A percentile compares a stretch with the other conserved stretches of the same genome.
Conservation (phyloP, 2,329 filamentous ascomycete genomes). For the Cyphellophora attinorum region DNA sequence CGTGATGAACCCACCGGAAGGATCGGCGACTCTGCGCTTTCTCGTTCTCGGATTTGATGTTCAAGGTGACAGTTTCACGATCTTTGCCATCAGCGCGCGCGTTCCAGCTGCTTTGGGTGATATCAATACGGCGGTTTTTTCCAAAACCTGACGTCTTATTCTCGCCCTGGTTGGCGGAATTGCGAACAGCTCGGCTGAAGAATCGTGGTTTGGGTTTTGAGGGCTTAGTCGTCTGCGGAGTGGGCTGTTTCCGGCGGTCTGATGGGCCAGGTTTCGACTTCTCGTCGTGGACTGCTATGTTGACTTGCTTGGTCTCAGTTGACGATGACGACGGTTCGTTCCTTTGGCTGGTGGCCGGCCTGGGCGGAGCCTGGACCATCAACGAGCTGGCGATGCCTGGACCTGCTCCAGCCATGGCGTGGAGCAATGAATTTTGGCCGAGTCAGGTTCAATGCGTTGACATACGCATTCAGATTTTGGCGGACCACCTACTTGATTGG, state of each 20-base stretch:
- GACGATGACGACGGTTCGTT: no score
- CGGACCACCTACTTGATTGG: no score
- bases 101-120: background rate
- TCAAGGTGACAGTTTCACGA: background rate
- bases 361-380: no score
- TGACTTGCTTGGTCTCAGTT: conserved; percentile 16
- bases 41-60: background rate
- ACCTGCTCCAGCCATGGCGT: no score
- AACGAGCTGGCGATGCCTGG: no score
- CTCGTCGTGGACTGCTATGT: background rate
- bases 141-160: background rate
- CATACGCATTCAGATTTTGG: no score
- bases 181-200: no score
- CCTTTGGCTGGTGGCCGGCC: no score
- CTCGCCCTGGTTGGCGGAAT: no score
- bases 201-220: background rate
- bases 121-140: background rate
- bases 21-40: conserved; percentile 18
- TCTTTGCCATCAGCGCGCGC: background rate
- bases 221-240: background rate
- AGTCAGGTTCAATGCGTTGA: no score
- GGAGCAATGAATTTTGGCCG: no score
- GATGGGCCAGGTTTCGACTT: background rate
- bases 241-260: background rate
- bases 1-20: conserved; percentile 15